Evolutionary conservation across 1,139 yeast genomes (phyloP).

Genomic region (Pichia sp.): DNA sequence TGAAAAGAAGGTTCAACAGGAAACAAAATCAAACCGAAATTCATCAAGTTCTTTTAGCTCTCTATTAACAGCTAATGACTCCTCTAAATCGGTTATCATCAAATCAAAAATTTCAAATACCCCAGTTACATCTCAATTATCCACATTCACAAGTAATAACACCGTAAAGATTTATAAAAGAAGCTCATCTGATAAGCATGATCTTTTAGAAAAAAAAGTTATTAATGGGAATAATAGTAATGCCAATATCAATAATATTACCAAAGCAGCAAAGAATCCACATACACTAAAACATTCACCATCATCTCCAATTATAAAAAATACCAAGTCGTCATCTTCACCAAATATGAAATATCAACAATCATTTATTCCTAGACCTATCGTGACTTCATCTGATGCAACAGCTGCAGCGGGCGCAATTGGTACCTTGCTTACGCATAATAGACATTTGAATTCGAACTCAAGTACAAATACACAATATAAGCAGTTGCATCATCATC

Average conservation of each 20-base stretch:
- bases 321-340: neutral
- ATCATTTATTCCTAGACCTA: constrained; percentile 10
- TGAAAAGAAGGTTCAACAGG: no score
- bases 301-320: neutral
- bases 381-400: constrained; percentile 24
- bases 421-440: constrained; percentile 29
- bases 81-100: constrained; percentile 15
- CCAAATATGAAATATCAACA: neutral
- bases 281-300: neutral
- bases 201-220: neutral
- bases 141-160: constrained; percentile 1
- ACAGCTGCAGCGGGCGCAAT: constrained; percentile 32
- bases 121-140: neutral
- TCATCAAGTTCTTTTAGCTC: constrained; percentile 9
- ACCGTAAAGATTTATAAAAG: neutral
- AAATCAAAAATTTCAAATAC: constrained; percentile 1
- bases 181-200: neutral
- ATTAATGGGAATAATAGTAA: neutral
- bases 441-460: constrained; percentile 24
- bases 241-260: no score
- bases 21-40: constrained; percentile 1
- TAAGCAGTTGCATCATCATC: constrained; percentile 23
- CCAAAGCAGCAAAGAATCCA: neutral
- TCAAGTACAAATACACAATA: constrained; percentile 20
- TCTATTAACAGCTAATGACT: constrained; percentile 8